A percentile compares a stretch with the other conserved stretches of the same genome.
Conservation (phyloP, 2,329 filamentous ascomycete species). For the Hymenotorrendiella dingleyae region DNA sequence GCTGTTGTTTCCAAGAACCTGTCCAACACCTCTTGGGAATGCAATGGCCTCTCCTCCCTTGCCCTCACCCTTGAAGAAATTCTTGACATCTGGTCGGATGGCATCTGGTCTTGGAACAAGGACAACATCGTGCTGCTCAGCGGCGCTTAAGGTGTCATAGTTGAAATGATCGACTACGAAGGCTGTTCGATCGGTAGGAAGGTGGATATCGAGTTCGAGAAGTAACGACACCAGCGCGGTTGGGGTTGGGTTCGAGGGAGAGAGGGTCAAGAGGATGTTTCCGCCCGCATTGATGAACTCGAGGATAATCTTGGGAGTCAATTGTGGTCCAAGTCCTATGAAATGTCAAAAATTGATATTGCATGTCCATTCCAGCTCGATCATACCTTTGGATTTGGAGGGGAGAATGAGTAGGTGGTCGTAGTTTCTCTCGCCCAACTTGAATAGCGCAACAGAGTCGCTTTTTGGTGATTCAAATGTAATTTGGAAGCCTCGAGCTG, state of each 20-base stretch:
- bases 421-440: constrained; percentile 79
- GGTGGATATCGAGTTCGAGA: constrained; percentile 78
- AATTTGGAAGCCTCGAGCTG: constrained; percentile 78
- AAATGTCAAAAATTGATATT: not conserved
- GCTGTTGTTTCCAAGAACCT: constrained; percentile 69
- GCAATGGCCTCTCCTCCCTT: constrained; percentile 56
- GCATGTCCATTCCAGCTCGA: not conserved
- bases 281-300: constrained; percentile 88
- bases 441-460: constrained; percentile 70
- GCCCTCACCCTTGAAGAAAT: constrained; percentile 65
- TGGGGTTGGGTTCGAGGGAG: constrained; percentile 63
- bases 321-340: constrained; percentile 74
- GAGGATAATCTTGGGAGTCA: constrained; percentile 80
- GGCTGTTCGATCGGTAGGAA: constrained; percentile 80
- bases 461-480: constrained; percentile 79
- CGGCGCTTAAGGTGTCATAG: constrained; percentile 71
- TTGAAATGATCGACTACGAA: constrained; percentile 94
- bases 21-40: constrained; percentile 76
- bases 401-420: constrained; percentile 90
- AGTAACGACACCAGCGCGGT: constrained; percentile 72
- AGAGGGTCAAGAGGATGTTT: constrained; percentile 84
- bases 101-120: constrained; percentile 64
- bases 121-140: constrained; percentile 83
- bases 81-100: constrained; percentile 62
- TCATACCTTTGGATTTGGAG: constrained; percentile 78